A percentile compares a stretch with the other conserved stretches of the same genome.
Evolutionary conservation across 2,329 filamentous ascomycete genomes (phyloP).

Genomic region (Paracoccidioides lutzii): DNA sequence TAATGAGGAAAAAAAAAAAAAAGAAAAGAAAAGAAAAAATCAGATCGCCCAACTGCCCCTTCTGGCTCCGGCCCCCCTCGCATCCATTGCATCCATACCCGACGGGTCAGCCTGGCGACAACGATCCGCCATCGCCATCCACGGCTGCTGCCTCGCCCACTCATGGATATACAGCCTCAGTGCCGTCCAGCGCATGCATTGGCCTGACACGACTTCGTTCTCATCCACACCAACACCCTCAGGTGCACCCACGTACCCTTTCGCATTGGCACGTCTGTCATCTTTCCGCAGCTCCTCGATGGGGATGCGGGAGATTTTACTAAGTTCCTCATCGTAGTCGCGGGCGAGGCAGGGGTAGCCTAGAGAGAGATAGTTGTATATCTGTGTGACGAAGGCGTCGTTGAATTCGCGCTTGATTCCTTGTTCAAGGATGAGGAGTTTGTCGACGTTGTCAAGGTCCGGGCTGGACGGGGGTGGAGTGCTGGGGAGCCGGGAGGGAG

Average conservation of each 20-base stretch:
- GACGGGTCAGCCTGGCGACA: neutral
- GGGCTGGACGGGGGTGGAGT: constrained; percentile 5
- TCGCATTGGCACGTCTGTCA: constrained; percentile 52
- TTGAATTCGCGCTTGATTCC: constrained; percentile 54
- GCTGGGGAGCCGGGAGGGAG: constrained; percentile 5
- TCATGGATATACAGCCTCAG: constrained; percentile 72
- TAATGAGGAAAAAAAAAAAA: neutral
- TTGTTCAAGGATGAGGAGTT: constrained; percentile 5
- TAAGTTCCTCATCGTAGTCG: constrained; percentile 71
- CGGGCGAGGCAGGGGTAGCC: constrained; percentile 80
- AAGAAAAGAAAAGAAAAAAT: constrained; percentile 5
- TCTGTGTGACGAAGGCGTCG: constrained; percentile 80
- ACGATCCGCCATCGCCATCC: constrained; percentile 45
- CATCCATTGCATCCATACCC: constrained; percentile 35
- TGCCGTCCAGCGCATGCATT: constrained; percentile 69
- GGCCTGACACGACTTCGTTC: constrained; percentile 28
- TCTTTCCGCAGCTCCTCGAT: constrained; percentile 57
- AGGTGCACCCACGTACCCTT: constrained; percentile 55
- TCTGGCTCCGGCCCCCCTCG: constrained; percentile 50
- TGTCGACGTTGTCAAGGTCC: constrained; percentile 2
- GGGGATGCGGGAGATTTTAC: constrained; percentile 61
- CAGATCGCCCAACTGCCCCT: constrained; percentile 60
- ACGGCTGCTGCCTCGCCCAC: constrained; percentile 79
- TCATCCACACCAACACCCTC: constrained; percentile 15
- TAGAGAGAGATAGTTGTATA: constrained; percentile 91